Percentiles rank a stretch among this genome's conserved stretches.
These are phyloP conservation scores for Chalciporus sphaerocephalus DNA, from an alignment of 768 basidiomycete species.

Conservation along the genomic window DNA sequence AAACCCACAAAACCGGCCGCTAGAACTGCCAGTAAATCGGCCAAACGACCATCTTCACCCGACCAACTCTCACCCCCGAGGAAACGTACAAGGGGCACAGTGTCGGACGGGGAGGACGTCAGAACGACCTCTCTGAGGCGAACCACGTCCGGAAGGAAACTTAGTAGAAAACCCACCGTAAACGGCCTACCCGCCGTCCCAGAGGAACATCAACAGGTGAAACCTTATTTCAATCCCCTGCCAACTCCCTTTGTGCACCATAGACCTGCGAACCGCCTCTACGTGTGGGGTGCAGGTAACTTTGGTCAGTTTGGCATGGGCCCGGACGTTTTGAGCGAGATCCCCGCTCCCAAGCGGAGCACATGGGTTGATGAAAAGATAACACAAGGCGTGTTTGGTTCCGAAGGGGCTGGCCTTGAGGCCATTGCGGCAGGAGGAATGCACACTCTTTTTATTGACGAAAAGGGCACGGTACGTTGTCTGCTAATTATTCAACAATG, in stretches of 20 bases:
- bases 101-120: conserved; percentile 43
- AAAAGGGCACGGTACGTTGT: conserved; percentile 76
- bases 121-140: conserved; percentile 26
- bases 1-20: conserved; percentile 29
- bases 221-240: conserved; percentile 63
- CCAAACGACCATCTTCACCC: conserved; percentile 52
- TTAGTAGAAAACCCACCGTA: conserved; percentile 29
- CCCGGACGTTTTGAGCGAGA: conserved; percentile 63
- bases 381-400: conserved; percentile 64
- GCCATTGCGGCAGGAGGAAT: conserved; percentile 79
- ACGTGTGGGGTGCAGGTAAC: conserved; percentile 89
- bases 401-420: conserved; percentile 75
- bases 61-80: conserved; percentile 39
- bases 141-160: conserved; percentile 22
- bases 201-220: conserved; percentile 38
- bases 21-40: conserved; percentile 22
- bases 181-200: conserved; percentile 29
- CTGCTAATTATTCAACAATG: conserved; percentile 1
- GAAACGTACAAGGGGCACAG: conserved; percentile 40
- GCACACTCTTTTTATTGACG: conserved; percentile 85
- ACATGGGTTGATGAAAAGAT: conserved; percentile 75
- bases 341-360: conserved; percentile 73
- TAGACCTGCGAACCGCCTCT: conserved; percentile 68
- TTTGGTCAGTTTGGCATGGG: conserved; percentile 96
- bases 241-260: conserved; percentile 52